A percentile compares a stretch with the other conserved stretches of the same genome.
These are phyloP conservation scores for Ogataea degrootiae DNA, from an alignment of 805 yeast genomes.

Conservation along the genomic window DNA sequence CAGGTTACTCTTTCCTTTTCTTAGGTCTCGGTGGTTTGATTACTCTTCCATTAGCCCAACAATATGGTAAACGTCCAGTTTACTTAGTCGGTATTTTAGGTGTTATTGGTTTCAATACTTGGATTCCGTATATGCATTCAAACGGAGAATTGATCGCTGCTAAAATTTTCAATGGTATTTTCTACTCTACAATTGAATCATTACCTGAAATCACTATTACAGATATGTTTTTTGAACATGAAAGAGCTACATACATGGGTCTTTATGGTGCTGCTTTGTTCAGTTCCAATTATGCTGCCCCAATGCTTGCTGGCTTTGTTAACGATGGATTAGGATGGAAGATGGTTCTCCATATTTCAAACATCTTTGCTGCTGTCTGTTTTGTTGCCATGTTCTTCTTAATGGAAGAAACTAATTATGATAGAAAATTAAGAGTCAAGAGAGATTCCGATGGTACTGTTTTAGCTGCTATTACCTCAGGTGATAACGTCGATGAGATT, in stretches of 20 bases:
- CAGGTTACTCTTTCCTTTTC: too few species aligned
- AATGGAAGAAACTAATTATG: constrained; percentile 54
- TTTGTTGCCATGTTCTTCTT: constrained; percentile 37
- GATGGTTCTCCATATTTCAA: constrained; percentile 48
- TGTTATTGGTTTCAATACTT: too few species aligned
- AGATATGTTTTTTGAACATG: constrained; percentile 49
- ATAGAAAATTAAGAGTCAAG: constrained; percentile 24
- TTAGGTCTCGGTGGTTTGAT: too few species aligned
- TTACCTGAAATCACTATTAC: constrained; percentile 45
- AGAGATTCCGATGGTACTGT: constrained; percentile 22
- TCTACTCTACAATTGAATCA: constrained; percentile 39
- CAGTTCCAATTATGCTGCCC: constrained; percentile 52
- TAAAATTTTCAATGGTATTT: constrained; percentile 28
- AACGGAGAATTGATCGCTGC: constrained; percentile 30
- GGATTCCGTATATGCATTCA: too few species aligned
- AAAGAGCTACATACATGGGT: constrained; percentile 43
- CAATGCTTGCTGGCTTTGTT: constrained; percentile 55
- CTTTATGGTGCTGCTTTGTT: constrained; percentile 51
- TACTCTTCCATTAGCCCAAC: too few species aligned
- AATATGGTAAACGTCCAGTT: too few species aligned
- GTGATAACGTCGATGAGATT: constrained; percentile 20
- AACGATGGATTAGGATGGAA: constrained; percentile 45
- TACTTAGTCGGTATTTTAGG: too few species aligned
- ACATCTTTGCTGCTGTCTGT: constrained; percentile 41
- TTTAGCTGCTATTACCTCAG: constrained; percentile 20